Evolutionary conservation across 495 filamentous ascomycete species (phyloP).

Genomic region (Staphylotrichum tortipilum): DNA sequence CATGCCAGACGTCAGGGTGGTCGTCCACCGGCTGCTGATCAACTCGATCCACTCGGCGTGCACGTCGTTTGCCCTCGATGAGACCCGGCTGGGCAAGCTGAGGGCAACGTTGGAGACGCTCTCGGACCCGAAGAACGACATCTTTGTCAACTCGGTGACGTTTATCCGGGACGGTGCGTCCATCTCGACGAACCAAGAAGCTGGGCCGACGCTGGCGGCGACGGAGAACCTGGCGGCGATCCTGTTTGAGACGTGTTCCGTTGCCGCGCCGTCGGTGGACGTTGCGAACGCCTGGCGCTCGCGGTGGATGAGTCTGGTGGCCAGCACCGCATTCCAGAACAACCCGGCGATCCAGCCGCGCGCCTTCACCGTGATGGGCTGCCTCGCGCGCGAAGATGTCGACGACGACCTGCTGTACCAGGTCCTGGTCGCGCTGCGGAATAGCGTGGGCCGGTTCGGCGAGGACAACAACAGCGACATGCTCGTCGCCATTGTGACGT

Average conservation of each 20-base stretch:
- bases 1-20: slow-evolving; percentile 41
- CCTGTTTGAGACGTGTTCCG: slow-evolving; percentile 51
- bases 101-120: slow-evolving; percentile 45
- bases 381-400: slow-evolving; percentile 56
- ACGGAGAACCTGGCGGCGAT: slow-evolving; percentile 47
- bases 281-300: slow-evolving; percentile 61
- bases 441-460: slow-evolving; percentile 49
- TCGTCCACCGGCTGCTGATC: slow-evolving; percentile 51
- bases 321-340: slow-evolving; percentile 61
- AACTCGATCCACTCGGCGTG: slow-evolving; percentile 59
- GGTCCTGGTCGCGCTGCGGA: slow-evolving; percentile 55
- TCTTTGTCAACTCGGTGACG: slow-evolving; percentile 33
- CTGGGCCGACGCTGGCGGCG: slow-evolving; percentile 36
- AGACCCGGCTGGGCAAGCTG: slow-evolving; percentile 44
- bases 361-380: slow-evolving; percentile 62
- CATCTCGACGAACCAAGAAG: slow-evolving; percentile 40
- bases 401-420: slow-evolving; percentile 63
- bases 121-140: slow-evolving; percentile 45
- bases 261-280: slow-evolving; percentile 54
- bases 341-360: slow-evolving; percentile 60
- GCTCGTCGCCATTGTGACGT: slow-evolving; percentile 55
- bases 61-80: slow-evolving; percentile 51
- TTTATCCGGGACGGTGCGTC: slow-evolving; percentile 35
- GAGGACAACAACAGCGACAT: slow-evolving; percentile 54
- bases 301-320: slow-evolving; percentile 61